Evolutionary conservation across 306 rosid species (phyloP).

Genomic region (Casuarina cunninghamiana): DNA sequence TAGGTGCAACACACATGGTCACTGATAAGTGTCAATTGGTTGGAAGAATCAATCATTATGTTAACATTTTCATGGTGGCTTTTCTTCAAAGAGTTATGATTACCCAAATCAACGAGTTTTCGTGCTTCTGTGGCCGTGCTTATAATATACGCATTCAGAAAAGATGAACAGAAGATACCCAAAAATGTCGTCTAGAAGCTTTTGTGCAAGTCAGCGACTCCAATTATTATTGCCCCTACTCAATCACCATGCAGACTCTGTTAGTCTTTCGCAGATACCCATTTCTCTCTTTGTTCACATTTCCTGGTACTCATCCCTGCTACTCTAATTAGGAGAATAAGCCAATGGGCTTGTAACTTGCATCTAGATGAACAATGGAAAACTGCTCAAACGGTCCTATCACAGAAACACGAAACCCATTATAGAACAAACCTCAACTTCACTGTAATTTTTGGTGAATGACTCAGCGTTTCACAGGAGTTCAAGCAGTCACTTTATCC

Average conservation of each 20-base stretch:
- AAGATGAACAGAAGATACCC: slow-evolving; percentile 20
- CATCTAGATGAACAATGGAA: background rate
- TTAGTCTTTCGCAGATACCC: background rate
- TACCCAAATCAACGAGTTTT: slow-evolving; percentile 21
- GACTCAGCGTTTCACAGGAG: background rate
- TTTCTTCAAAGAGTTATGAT: slow-evolving; percentile 4
- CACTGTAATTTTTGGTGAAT: background rate
- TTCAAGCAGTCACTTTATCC: background rate
- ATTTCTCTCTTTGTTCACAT: background rate
- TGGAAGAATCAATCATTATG: background rate
- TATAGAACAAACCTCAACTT: background rate
- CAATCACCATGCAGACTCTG: slow-evolving; percentile 20
- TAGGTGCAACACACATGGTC: background rate
- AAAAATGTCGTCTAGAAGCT: background rate
- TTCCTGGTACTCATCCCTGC: background rate
- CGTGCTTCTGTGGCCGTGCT: slow-evolving; percentile 27
- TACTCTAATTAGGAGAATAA: background rate
- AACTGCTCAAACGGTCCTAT: background rate
- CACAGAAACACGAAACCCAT: background rate
- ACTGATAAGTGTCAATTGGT: background rate
- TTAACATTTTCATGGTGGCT: background rate
- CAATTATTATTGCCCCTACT: slow-evolving; percentile 21
- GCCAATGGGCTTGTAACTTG: background rate
- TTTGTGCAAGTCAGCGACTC: slow-evolving; percentile 29
- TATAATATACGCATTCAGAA: slow-evolving; percentile 1